These are phyloP conservation scores for Physaria fendleri DNA, from an alignment of 345 rosid genomes.

Conservation along the genomic window DNA sequence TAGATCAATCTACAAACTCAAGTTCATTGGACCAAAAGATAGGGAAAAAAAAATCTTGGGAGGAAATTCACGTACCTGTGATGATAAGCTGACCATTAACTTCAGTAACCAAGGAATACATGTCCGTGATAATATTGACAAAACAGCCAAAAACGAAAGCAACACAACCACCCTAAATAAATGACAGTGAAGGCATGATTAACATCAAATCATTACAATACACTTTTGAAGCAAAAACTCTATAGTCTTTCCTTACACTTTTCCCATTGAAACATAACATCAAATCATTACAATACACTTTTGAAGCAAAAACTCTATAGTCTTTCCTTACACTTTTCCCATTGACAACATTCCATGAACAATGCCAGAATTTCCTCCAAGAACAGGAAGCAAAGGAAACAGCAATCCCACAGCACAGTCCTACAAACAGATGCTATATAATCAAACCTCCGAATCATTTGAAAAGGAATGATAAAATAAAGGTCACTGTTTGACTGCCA, in stretches of 20 bases:
- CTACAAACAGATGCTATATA: conserved; percentile 32
- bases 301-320: background rate
- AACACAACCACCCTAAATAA: conserved; percentile 56
- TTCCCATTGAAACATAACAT: conserved; percentile 78
- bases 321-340: conserved; percentile 67
- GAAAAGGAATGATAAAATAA: background rate
- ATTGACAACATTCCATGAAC: conserved; percentile 74
- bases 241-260: conserved; percentile 49
- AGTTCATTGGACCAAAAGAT: conserved; percentile 7
- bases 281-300: conserved; percentile 23
- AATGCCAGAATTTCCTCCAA: conserved; percentile 76
- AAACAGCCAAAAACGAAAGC: conserved; percentile 61
- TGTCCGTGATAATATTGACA: conserved; percentile 63
- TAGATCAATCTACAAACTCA: background rate
- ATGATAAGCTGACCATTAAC: conserved; percentile 82
- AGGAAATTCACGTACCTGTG: conserved; percentile 44
- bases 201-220: conserved; percentile 5
- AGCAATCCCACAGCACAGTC: conserved; percentile 93
- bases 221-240: background rate
- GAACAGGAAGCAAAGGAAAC: conserved; percentile 89
- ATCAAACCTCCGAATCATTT: conserved; percentile 16
- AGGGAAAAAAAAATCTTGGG: background rate
- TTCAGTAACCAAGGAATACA: conserved; percentile 80
- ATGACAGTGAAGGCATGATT: background rate
- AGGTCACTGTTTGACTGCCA: background rate